phyloP scores from a whole-genome alignment of 1,139 yeast genomes.

The Saccharomycopsis phalli region DNA sequence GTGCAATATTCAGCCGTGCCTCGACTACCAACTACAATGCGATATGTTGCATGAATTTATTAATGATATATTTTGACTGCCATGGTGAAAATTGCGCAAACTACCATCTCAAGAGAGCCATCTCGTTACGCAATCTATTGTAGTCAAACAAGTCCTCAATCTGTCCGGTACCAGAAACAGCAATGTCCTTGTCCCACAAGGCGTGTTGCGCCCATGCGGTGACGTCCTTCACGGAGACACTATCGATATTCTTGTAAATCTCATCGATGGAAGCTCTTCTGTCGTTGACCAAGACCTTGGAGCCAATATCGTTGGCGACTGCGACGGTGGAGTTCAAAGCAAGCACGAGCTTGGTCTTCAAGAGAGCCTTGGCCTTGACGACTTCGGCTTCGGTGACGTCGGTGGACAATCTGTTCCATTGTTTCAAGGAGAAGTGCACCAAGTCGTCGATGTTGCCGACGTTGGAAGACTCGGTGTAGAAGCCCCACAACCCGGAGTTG shows the following conservation, averaged over 20 bases:
- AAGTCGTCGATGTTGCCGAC: constrained; percentile 58
- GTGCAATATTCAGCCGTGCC: no score
- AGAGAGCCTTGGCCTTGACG: constrained; percentile 64
- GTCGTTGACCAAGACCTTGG: constrained; percentile 50
- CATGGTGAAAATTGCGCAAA: background rate
- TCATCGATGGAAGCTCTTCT: constrained; percentile 53
- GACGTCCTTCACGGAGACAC: constrained; percentile 49
- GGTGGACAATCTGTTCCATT: constrained; percentile 77
- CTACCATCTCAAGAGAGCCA: constrained; percentile 78
- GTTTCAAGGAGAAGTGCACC: constrained; percentile 68
- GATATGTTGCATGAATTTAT: background rate
- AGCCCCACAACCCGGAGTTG: constrained; percentile 80
- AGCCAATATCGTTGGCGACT: constrained; percentile 51
- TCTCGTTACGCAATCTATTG: constrained; percentile 77
- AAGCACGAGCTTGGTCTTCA: constrained; percentile 51
- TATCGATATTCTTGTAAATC: constrained; percentile 53
- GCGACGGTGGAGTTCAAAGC: constrained; percentile 39
- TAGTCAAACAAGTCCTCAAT: constrained; percentile 76
- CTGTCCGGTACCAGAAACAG: constrained; percentile 75
- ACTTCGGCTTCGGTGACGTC: constrained; percentile 72
- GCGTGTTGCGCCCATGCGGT: constrained; percentile 65
- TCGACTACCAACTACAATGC: no score
- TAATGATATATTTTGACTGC: background rate
- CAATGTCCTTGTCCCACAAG: constrained; percentile 80
- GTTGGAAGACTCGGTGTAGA: constrained; percentile 56